These are phyloP conservation scores for Saraca asoca DNA, from an alignment of 331 rosid species.

Conservation along the genomic window DNA sequence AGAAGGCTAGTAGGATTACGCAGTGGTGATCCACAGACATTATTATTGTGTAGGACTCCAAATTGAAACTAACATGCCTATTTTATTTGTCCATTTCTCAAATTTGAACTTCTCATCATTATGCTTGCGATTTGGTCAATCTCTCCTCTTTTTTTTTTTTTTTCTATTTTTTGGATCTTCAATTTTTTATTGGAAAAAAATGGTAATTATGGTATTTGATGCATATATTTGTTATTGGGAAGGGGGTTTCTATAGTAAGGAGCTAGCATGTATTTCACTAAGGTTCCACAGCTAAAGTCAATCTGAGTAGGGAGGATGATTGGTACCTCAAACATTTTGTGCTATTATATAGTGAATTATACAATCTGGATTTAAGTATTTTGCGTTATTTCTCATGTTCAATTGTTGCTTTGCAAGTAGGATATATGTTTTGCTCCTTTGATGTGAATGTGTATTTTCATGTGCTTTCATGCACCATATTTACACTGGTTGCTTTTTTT, in stretches of 20 bases:
- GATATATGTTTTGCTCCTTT: not conserved
- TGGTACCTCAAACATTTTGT: too few relatives aligned
- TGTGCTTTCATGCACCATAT: not conserved
- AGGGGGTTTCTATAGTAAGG: too few relatives aligned
- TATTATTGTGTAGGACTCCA: conserved; percentile 88
- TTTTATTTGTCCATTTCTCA: not conserved
- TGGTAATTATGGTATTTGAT: not conserved
- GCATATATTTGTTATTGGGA: not conserved
- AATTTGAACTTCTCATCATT: too few relatives aligned
- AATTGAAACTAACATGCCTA: conserved; percentile 67
- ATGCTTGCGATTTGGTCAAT: too few relatives aligned
- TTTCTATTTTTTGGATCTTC: too few relatives aligned
- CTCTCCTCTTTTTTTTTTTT: too few relatives aligned
- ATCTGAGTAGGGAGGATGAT: too few relatives aligned
- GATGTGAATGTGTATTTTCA: not conserved
- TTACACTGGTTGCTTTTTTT: conserved; percentile 24
- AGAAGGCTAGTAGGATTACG: conserved; percentile 56
- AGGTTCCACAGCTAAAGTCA: too few relatives aligned
- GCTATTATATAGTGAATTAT: not conserved
- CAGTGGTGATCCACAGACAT: conserved; percentile 98
- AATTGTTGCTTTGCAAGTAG: conserved; percentile 1
- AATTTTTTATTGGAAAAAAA: not conserved
- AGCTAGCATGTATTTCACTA: too few relatives aligned
- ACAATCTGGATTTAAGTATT: not conserved
- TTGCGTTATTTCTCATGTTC: conserved; percentile 1